Base-by-base conservation (phyloP, 129 eudicot species). In the Flaveria linearis region DNA sequence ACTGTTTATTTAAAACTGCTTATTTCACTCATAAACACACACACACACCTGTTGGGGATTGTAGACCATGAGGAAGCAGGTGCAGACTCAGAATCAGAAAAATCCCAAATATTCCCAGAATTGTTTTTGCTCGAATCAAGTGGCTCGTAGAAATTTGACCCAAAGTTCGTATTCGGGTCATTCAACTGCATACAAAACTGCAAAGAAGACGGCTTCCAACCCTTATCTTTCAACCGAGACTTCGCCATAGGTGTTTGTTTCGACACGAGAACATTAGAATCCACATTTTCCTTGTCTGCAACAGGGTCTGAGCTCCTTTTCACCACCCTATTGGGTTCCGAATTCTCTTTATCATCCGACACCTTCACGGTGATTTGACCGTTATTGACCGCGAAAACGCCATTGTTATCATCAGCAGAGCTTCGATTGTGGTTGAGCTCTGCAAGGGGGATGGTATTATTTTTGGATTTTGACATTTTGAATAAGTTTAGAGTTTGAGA, bases 51-150 rank as follows among this genome's bases (percentile, higher is more conserved):
- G 49, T 94, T 94, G 25, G 99, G 97, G 62, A 94, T 46, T 5
- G 96, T 87, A 68, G 97, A 87, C 99, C 99, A 94, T 0, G 99
- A 89, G 10, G 99, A 89, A 85, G 88, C 99, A 0, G 99, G 99
- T 4, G 99, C 99, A 80, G 99, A 84, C 61, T 94, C 99, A 1
- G 97, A 91, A 83, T 94, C 99, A 2, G 99, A 94, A 79, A 85
- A 82, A 49, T 94, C 97, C 99, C 99, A 94, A 68, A 91, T 83
- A 72, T 88, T 87, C 0, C 66, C 92, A 7, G 97, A 87, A 82
- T 75, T 79, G 16, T 87, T 77, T 45, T 81, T 85, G 9, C 71
- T 89, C 9, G 87, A 82, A 67, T 88, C 90, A 69, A 76, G 66
- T 6, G 86, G 66, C 3, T 87, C 96, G 80, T 86, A 84, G 69